Conservation (phyloP, 148 eudicot species). For the Tetragonia tetragonoides region DNA sequence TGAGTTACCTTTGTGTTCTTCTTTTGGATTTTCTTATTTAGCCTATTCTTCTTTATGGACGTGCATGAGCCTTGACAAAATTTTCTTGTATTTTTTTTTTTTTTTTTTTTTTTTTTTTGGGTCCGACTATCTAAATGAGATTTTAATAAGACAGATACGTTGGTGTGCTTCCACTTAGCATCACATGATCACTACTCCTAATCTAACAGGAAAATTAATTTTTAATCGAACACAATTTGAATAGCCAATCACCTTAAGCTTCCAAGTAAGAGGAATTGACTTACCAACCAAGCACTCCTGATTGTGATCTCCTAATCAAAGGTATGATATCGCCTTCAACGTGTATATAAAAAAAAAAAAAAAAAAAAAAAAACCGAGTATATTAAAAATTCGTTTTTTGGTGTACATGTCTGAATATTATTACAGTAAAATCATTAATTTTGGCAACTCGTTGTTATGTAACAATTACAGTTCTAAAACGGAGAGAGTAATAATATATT, state of each 20-base stretch:
- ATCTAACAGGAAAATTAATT: not conserved
- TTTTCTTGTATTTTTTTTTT: not conserved
- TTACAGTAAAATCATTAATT: no score
- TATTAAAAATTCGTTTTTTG: no score
- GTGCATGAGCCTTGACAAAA: constrained; percentile 24
- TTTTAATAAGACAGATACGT: not conserved
- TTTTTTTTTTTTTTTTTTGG: not conserved
- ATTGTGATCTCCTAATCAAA: constrained; percentile 6
- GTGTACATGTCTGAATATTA: no score
- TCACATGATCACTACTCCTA: constrained; percentile 28
- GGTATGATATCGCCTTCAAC: not conserved
- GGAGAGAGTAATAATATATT: no score
- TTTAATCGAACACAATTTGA: not conserved
- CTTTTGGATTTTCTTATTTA: not conserved
- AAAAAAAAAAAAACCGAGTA: not conserved
- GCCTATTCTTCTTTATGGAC: not conserved
- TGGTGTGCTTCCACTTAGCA: constrained; percentile 33
- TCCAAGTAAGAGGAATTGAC: constrained; percentile 15
- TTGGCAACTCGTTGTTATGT: no score
- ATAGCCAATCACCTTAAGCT: constrained; percentile 3
- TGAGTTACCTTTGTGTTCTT: constrained; percentile 3
- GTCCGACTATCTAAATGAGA: not conserved
- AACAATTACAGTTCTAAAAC: no score
- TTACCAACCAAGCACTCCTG: constrained; percentile 12
- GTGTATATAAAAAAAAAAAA: not conserved